Percentiles rank a stretch among this genome's conserved stretches.
These are phyloP conservation scores for Neohortaea acidophila DNA, from an alignment of 495 filamentous ascomycete genomes.

Conservation along the genomic window DNA sequence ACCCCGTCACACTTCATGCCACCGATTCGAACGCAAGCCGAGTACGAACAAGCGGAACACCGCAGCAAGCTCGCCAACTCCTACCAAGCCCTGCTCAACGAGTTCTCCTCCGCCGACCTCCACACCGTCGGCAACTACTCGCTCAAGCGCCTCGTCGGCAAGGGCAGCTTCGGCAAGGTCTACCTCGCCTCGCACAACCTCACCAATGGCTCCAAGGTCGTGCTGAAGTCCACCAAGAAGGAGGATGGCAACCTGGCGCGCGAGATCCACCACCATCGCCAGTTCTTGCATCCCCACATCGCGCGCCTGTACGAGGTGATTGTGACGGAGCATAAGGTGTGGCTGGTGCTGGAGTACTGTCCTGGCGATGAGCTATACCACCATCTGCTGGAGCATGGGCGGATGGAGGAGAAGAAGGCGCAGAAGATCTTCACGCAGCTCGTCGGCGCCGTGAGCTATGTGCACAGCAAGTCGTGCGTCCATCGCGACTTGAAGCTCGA, in stretches of 20 bases:
- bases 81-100: constrained; percentile 87
- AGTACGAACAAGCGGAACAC: constrained; percentile 4
- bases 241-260: constrained; percentile 88
- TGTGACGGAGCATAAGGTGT: constrained; percentile 84
- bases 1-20: constrained; percentile 4
- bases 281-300: constrained; percentile 96
- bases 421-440: constrained; percentile 93
- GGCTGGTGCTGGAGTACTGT: constrained; percentile 94
- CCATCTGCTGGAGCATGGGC: constrained; percentile 75
- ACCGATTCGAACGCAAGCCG: constrained; percentile 3
- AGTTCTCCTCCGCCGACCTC: constrained; percentile 87
- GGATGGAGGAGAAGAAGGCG: constrained; percentile 71
- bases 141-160: constrained; percentile 80
- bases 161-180: constrained; percentile 95
- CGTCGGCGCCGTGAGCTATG: constrained; percentile 87
- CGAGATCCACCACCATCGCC: constrained; percentile 95
- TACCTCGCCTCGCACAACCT: constrained; percentile 94
- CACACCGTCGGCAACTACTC: constrained; percentile 88
- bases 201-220: constrained; percentile 94
- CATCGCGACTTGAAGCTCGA: constrained; percentile 95
- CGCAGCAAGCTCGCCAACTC: constrained; percentile 63
- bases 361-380: constrained; percentile 95
- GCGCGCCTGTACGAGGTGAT: constrained; percentile 94
- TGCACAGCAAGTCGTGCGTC: constrained; percentile 88
- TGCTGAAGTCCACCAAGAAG: constrained; percentile 55